A percentile compares a stretch with the other conserved stretches of the same genome.
phyloP scores from a whole-genome alignment of 2,329 filamentous ascomycete species.

The Aureobasidium musti region DNA sequence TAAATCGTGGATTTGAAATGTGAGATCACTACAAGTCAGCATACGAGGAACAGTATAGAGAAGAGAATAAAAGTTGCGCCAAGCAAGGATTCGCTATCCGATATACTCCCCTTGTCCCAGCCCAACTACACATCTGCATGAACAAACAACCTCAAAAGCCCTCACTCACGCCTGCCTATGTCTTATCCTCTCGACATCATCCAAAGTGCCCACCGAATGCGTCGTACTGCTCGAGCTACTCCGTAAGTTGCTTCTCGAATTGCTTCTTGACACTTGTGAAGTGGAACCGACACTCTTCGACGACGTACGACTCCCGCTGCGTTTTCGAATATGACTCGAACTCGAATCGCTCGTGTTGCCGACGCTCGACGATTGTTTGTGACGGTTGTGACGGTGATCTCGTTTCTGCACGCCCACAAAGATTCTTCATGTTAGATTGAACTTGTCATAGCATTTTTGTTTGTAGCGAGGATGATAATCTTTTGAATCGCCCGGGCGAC shows the following conservation, averaged over 20 bases:
- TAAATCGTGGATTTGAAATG: not conserved
- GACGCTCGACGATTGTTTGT: slow-evolving; percentile 27
- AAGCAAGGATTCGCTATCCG: not conserved
- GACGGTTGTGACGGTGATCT: slow-evolving; percentile 18
- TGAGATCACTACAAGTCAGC: not conserved
- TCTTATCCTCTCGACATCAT: slow-evolving; percentile 14
- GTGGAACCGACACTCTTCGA: slow-evolving; percentile 6
- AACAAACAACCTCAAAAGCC: not conserved
- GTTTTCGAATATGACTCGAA: not conserved
- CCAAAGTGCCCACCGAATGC: slow-evolving; percentile 15
- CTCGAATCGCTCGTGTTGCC: slow-evolving; percentile 13
- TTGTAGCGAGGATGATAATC: slow-evolving; percentile 13
- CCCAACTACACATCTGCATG: not conserved
- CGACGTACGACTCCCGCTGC: slow-evolving; percentile 14
- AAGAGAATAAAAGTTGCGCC: not conserved
- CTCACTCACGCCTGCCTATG: slow-evolving; percentile 3
- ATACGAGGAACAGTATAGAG: not conserved
- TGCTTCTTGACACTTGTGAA: slow-evolving; percentile 14
- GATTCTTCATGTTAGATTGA: slow-evolving; percentile 12
- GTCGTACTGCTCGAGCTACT: slow-evolving; percentile 11
- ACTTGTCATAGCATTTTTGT: slow-evolving; percentile 16
- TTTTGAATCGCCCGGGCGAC: slow-evolving; percentile 10
- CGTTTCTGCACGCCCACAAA: slow-evolving; percentile 25
- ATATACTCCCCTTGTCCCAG: not conserved
- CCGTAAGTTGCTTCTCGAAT: slow-evolving; percentile 9